Evolutionary conservation across 2,329 filamentous ascomycete species (phyloP).

Genomic region (Colletotrichum acutatum): DNA sequence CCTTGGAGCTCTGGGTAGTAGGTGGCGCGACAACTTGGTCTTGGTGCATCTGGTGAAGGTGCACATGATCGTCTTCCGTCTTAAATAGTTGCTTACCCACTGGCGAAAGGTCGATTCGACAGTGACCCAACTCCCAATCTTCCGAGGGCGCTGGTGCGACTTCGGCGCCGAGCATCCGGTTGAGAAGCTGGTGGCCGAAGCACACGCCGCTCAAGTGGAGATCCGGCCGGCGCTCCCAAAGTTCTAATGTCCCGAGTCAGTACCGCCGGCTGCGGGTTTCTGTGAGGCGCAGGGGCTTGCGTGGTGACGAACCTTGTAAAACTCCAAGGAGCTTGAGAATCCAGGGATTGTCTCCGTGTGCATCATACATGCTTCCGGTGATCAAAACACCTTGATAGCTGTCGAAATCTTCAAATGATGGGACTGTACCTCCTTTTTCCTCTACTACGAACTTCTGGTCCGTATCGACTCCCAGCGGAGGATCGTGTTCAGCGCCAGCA

Average conservation of each 20-base stretch:
- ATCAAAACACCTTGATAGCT: constrained; percentile 79
- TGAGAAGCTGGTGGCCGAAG: constrained; percentile 85
- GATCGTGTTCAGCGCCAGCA: constrained; percentile 63
- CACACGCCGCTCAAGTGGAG: constrained; percentile 78
- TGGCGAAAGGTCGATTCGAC: constrained; percentile 70
- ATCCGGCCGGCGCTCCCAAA: constrained; percentile 62
- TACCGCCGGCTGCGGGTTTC: background rate
- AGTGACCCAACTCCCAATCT: constrained; percentile 79
- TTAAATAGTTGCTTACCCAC: constrained; percentile 77
- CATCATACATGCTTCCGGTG: constrained; percentile 76
- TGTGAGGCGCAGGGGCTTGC: background rate
- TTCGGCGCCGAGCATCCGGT: constrained; percentile 74
- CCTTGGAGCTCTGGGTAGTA: constrained; percentile 54
- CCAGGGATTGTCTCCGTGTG: constrained; percentile 78
- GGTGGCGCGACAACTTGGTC: constrained; percentile 77
- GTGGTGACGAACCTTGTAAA: constrained; percentile 50
- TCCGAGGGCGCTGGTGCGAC: constrained; percentile 73
- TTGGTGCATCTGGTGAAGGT: constrained; percentile 83
- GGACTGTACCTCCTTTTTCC: constrained; percentile 58
- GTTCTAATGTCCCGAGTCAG: constrained; percentile 43
- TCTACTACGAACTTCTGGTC: constrained; percentile 65
- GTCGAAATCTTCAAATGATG: constrained; percentile 61
- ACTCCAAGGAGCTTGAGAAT: constrained; percentile 75
- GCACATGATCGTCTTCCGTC: constrained; percentile 58
- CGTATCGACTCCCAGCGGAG: constrained; percentile 64